Conservation (phyloP, 2,329 filamentous ascomycete species). For the Trichocomaceae sp. region DNA sequence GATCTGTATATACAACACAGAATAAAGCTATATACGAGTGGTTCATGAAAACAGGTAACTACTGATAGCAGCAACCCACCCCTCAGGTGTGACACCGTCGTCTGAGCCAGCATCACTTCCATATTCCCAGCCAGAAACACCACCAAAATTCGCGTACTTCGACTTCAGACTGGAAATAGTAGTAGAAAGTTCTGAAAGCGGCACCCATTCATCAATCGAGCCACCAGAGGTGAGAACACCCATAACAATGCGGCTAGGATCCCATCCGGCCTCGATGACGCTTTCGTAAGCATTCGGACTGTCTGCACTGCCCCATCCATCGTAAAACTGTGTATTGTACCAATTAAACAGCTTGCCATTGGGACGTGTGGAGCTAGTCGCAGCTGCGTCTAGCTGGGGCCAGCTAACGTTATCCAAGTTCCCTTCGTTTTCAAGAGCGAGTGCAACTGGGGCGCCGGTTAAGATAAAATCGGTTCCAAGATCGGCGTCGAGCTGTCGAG, state of each 20-base stretch:
- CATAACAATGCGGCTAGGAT: conserved; percentile 60
- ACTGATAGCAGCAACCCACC: conserved; percentile 5
- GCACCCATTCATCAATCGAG: conserved; percentile 57
- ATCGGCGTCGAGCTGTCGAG: conserved; percentile 49
- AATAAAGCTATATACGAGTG: background rate
- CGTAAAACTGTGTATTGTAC: conserved; percentile 82
- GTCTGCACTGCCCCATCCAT: conserved; percentile 62
- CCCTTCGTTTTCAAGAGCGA: conserved; percentile 46
- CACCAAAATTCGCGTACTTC: conserved; percentile 60
- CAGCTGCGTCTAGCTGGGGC: conserved; percentile 53
- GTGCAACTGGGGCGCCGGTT: conserved; percentile 67
- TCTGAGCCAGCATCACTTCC: conserved; percentile 53
- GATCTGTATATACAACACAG: background rate
- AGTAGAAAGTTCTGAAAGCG: conserved; percentile 45
- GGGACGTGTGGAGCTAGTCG: conserved; percentile 31
- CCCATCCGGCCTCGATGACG: conserved; percentile 53
- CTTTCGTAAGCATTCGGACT: conserved; percentile 45
- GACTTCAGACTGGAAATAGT: conserved; percentile 49
- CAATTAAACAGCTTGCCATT: conserved; percentile 56
- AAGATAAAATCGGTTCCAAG: conserved; percentile 60
- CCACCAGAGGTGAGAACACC: conserved; percentile 65
- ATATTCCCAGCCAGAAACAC: conserved; percentile 83
- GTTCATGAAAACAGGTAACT: background rate
- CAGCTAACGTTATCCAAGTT: conserved; percentile 70
- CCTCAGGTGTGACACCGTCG: conserved; percentile 1